Conservation (phyloP, 73 alveolate species). For the Blepharisma japonicum region DNA sequence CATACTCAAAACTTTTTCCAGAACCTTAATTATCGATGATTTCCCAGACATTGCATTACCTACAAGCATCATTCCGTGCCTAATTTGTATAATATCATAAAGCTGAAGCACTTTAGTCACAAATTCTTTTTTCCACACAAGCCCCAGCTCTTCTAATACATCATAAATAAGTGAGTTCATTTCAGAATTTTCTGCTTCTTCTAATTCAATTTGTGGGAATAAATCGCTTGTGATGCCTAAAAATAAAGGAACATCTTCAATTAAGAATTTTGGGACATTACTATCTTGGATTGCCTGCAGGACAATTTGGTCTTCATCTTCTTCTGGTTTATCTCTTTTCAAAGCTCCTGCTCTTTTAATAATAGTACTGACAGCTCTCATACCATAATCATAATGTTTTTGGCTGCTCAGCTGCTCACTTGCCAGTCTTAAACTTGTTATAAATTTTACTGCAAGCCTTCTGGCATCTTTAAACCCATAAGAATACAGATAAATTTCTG, state of each 20-base stretch:
- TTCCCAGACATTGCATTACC: slow-evolving; percentile 73
- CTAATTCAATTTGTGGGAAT: slow-evolving; percentile 65
- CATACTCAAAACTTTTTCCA: slow-evolving; percentile 60
- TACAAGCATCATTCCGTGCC: slow-evolving; percentile 90
- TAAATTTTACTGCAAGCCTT: slow-evolving; percentile 61
- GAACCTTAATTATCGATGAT: slow-evolving; percentile 59
- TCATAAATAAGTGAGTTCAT: slow-evolving; percentile 58
- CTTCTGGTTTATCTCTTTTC: slow-evolving; percentile 54
- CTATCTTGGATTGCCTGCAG: slow-evolving; percentile 68
- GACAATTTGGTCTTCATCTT: slow-evolving; percentile 65
- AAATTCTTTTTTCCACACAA: slow-evolving; percentile 58
- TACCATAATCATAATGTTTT: slow-evolving; percentile 76
- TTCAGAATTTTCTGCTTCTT: slow-evolving; percentile 49
- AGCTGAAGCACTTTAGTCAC: slow-evolving; percentile 71
- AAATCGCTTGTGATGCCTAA: slow-evolving; percentile 66
- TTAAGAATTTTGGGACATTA: slow-evolving; percentile 63
- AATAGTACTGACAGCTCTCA: slow-evolving; percentile 72
- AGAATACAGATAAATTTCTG: slow-evolving; percentile 79
- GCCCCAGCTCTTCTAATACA: slow-evolving; percentile 58
- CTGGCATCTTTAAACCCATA: slow-evolving; percentile 74
- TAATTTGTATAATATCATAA: slow-evolving; percentile 81
- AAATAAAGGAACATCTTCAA: slow-evolving; percentile 67
- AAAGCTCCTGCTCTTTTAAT: slow-evolving; percentile 70
- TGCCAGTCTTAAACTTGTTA: slow-evolving; percentile 43
- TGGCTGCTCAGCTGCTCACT: slow-evolving; percentile 68